These are phyloP conservation scores for Saccharomycopsis crataegensis DNA, from an alignment of 1,139 yeast genomes.

Conservation along the genomic window DNA sequence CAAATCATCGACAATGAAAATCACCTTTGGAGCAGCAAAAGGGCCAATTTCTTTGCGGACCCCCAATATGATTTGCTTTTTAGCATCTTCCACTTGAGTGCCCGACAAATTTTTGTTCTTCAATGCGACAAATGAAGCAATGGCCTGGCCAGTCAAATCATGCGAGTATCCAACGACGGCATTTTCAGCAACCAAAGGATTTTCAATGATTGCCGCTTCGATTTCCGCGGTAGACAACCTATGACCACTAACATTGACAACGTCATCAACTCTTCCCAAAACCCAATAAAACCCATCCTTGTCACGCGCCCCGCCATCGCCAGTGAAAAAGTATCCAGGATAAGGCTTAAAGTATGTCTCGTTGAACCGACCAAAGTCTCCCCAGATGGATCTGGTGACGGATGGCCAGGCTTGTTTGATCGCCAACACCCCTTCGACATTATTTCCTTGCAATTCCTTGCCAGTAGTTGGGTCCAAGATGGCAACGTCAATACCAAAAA, in stretches of 20 bases:
- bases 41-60: slow-evolving; percentile 70
- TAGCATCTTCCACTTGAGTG: slow-evolving; percentile 13
- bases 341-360: slow-evolving; percentile 94
- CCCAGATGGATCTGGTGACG: slow-evolving; percentile 95
- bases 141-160: slow-evolving; percentile 97
- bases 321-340: slow-evolving; percentile 95
- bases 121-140: slow-evolving; percentile 85
- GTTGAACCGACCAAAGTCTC: slow-evolving; percentile 80
- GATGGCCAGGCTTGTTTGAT: slow-evolving; percentile 93
- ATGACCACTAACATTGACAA: slow-evolving; percentile 96
- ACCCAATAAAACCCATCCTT: slow-evolving; percentile 98
- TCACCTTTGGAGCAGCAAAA: slow-evolving; percentile 94
- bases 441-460: slow-evolving; percentile 74
- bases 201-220: slow-evolving; percentile 84
- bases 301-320: slow-evolving; percentile 98
- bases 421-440: slow-evolving; percentile 94
- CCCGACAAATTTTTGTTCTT: slow-evolving; percentile 35
- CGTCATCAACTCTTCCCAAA: slow-evolving; percentile 97
- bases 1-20: slow-evolving; percentile 79
- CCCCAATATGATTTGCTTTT: slow-evolving; percentile 17
- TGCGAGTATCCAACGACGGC: slow-evolving; percentile 95
- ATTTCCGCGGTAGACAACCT: slow-evolving; percentile 96
- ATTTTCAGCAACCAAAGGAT: slow-evolving; percentile 76
- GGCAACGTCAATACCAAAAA: slow-evolving; percentile 87
- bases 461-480: slow-evolving; percentile 92